Percentiles rank a stretch among this genome's conserved stretches.
phyloP scores from a whole-genome alignment of 2,329 filamentous ascomycete genomes.

The Phaeosphaeriaceae sp. region DNA sequence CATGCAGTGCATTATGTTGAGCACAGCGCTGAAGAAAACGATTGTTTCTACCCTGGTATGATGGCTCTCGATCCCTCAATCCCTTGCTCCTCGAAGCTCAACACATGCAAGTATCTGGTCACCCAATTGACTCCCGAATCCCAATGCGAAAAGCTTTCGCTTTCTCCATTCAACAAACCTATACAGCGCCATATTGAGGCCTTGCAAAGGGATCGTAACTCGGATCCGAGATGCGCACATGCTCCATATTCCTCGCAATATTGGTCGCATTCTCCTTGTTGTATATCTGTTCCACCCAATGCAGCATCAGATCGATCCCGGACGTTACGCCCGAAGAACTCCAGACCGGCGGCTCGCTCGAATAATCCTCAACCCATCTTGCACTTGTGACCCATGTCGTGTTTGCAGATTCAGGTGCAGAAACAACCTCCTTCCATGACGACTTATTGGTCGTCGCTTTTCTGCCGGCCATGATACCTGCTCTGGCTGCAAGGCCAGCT shows the following conservation, averaged over 20 bases:
- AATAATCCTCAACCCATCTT: conserved; percentile 69
- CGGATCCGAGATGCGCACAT: conserved; percentile 60
- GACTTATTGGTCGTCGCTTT: conserved; percentile 54
- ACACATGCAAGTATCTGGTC: neutral
- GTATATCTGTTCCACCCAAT: conserved; percentile 61
- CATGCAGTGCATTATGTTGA: neutral
- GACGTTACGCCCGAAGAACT: conserved; percentile 68
- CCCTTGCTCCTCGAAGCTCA: neutral
- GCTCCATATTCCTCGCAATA: conserved; percentile 64
- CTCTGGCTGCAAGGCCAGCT: conserved; percentile 61
- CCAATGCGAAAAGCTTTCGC: neutral
- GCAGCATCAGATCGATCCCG: conserved; percentile 66
- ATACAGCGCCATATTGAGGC: conserved; percentile 14
- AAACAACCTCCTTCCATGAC: conserved; percentile 45
- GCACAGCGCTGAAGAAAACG: neutral
- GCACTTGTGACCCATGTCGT: conserved; percentile 68
- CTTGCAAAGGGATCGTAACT: conserved; percentile 62
- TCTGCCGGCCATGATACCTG: conserved; percentile 66
- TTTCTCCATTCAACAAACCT: neutral
- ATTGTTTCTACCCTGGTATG: neutral
- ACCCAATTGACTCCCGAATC: neutral
- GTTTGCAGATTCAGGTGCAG: conserved; percentile 57
- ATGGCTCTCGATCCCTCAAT: no score
- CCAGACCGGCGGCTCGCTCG: conserved; percentile 59
- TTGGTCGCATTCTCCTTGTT: conserved; percentile 59